Evolutionary conservation across 768 basidiomycete genomes (phyloP).

Genomic region (Solioccasus polychromus): DNA sequence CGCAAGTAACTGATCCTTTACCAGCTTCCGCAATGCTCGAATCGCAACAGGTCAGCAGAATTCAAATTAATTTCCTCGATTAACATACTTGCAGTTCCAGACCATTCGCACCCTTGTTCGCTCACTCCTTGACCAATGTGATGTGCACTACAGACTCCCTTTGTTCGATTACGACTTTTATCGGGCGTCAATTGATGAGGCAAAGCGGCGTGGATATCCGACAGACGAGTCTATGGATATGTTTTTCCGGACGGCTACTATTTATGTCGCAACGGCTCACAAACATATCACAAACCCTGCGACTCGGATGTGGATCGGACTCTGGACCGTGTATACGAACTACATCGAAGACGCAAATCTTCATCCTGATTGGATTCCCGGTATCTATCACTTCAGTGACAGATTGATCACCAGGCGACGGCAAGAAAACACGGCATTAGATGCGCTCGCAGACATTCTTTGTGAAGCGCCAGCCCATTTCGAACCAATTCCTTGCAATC

Average conservation of each 20-base stretch:
- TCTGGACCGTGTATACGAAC: conserved; percentile 39
- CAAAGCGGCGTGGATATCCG: conserved; percentile 24
- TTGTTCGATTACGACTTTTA: conserved; percentile 17
- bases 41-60: no score
- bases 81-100: background rate
- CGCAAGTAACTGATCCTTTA: no score
- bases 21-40: no score
- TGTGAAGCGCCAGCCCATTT: conserved; percentile 29
- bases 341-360: conserved; percentile 39
- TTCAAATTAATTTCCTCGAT: no score
- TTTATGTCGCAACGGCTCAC: conserved; percentile 26
- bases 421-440: conserved; percentile 32
- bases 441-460: conserved; percentile 34
- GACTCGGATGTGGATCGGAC: conserved; percentile 31
- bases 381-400: conserved; percentile 34
- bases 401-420: conserved; percentile 26
- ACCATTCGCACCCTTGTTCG: background rate
- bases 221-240: conserved; percentile 27
- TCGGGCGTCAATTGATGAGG: conserved; percentile 22
- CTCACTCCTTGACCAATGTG: conserved; percentile 8
- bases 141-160: conserved; percentile 9
- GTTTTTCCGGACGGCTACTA: conserved; percentile 32
- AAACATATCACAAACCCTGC: conserved; percentile 25
- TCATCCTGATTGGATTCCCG: conserved; percentile 17
- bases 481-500: conserved; percentile 28